Percentiles rank a stretch among this genome's conserved stretches.
These are phyloP conservation scores for Boletus pseudo-olivaceus DNA, from an alignment of 768 basidiomycete genomes.

Conservation along the genomic window DNA sequence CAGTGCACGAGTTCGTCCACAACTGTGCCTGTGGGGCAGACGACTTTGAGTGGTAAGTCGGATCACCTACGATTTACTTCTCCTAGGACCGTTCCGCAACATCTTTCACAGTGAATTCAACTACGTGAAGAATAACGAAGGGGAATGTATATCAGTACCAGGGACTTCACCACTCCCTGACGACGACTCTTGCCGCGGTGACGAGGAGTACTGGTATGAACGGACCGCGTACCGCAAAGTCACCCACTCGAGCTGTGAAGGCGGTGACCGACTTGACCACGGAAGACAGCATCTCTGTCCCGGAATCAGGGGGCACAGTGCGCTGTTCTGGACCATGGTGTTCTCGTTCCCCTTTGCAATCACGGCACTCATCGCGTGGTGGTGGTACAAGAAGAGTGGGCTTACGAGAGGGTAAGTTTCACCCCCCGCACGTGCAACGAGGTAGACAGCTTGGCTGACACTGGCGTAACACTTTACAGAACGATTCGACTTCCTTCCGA, in stretches of 20 bases:
- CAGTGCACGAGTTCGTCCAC: constrained; percentile 47
- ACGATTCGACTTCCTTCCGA: constrained; percentile 74
- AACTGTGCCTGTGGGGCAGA: constrained; percentile 69
- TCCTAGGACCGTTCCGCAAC: neutral
- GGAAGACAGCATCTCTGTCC: constrained; percentile 78
- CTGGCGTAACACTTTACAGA: constrained; percentile 34
- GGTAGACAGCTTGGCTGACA: constrained; percentile 1
- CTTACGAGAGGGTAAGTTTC: constrained; percentile 65
- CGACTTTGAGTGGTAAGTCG: constrained; percentile 92
- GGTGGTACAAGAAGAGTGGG: constrained; percentile 77
- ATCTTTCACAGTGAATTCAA: constrained; percentile 80
- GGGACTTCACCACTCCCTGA: constrained; percentile 60
- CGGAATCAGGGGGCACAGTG: constrained; percentile 67
- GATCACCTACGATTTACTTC: neutral
- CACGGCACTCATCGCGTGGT: constrained; percentile 73
- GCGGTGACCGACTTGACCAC: constrained; percentile 72
- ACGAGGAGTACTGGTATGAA: constrained; percentile 87
- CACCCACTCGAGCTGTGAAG: constrained; percentile 83
- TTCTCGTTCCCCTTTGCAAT: constrained; percentile 73
- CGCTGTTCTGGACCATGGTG: constrained; percentile 82
- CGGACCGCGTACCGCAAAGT: constrained; percentile 90
- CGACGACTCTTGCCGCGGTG: constrained; percentile 60
- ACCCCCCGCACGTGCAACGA: neutral
- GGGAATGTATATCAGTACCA: constrained; percentile 73
- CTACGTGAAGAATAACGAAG: constrained; percentile 61